A percentile compares a stretch with the other conserved stretches of the same genome.
These are phyloP conservation scores for Apocynum venetum DNA, from an alignment of 257 asterid genomes.

Conservation along the genomic window DNA sequence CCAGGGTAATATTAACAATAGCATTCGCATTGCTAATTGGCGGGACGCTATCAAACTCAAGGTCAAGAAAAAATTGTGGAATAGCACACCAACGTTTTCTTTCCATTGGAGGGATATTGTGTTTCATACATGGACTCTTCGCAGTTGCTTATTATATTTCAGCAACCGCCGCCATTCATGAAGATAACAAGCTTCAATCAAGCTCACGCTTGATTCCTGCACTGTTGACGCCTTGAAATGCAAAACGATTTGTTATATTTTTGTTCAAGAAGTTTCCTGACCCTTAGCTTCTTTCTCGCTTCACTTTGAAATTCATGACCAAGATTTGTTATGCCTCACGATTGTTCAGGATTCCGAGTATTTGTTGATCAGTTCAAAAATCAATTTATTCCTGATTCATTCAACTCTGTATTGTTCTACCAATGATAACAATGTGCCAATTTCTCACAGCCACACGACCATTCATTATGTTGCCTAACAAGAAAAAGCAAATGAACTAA, in stretches of 20 bases:
- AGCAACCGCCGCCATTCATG: conserved; percentile 40
- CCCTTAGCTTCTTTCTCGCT: neutral
- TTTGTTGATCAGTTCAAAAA: neutral
- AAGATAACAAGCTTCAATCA: conserved; percentile 38
- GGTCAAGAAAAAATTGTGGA: conserved; percentile 53
- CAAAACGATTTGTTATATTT: neutral
- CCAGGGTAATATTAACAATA: conserved; percentile 47
- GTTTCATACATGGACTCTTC: conserved; percentile 64
- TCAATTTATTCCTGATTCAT: neutral
- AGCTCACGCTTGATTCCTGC: neutral
- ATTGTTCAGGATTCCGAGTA: neutral
- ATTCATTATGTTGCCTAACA: neutral
- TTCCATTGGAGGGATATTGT: conserved; percentile 58
- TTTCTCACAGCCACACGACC: neutral
- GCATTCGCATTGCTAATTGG: conserved; percentile 50
- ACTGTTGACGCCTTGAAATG: neutral
- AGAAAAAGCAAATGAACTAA: neutral
- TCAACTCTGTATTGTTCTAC: neutral
- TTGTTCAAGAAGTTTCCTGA: neutral
- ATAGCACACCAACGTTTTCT: conserved; percentile 44
- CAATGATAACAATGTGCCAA: neutral
- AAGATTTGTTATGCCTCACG: neutral
- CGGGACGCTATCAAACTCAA: conserved; percentile 40
- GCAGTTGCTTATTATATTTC: conserved; percentile 50
- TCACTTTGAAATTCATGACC: neutral